Base-by-base conservation (phyloP, 2,329 filamentous ascomycete genomes). In the Clarireedia monteithiana region DNA sequence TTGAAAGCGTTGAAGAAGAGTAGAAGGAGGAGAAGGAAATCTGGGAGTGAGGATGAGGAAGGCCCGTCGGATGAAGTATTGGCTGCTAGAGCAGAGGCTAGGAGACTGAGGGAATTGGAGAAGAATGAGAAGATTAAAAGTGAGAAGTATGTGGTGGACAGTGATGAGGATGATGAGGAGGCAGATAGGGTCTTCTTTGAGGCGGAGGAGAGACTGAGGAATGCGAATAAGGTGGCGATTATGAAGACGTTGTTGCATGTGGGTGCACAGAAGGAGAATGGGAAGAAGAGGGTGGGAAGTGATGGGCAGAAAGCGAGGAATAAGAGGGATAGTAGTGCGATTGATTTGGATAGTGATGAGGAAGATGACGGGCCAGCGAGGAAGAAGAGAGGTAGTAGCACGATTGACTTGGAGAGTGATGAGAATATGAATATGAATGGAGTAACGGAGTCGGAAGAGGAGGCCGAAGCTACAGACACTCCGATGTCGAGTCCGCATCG, bases 61-160 rank as follows among this genome's bases (percentile, higher is more conserved):
- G 75, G 69, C n/a, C 66, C 75, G 6, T 74, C 83, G 4, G 84
- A 88, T 4, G 77, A 85, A 26, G 83, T 85, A 45, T 79, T 88
- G 5, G 81, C 84, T 56, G 75, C 76, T 48, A 69, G 77, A 15
- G 75, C 80, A 34, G 83, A 82, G 61, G 80, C 80, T 55, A 83
- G 83, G 12, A 77, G 78, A 12, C 77, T 84, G 52, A 86, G 82
- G 62, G 85, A 95, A 62, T 74, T 81, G n/a, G 89, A 91, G 66
- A 91, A 91, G 71, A 79, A 83, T 49, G 76, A 77, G 34, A 88
- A 86, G 68, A 87, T 94, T 73, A 97, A 96, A 76, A 95, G 88
- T 65, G 84, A 85, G 24, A 72, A 92, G 40, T 92, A 84, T 65
- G 87, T 99, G 50, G 82, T 86, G 57, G 84, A 86, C 39, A 90